Evolutionary conservation across 768 basidiomycete genomes (phyloP), one percentile per base, ranked within the genome.

Genomic region (Suillus paluster): DNA sequence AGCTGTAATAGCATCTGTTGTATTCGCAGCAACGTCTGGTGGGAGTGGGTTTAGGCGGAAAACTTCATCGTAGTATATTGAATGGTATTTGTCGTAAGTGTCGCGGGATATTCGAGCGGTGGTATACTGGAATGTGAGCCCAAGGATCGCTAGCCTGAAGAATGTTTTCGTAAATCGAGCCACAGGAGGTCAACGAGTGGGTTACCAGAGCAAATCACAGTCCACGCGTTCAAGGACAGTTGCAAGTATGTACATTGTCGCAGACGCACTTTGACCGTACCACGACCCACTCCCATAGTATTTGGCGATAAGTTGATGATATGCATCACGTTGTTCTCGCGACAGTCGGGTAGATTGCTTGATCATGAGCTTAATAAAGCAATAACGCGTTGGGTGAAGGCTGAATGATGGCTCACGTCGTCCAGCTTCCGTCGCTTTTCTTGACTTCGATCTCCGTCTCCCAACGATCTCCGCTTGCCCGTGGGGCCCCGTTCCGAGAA

Each of bases 151-250:
- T 36, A 96, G 83, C 94, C 94, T 95, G 71, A 14, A 11, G 36
- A 0, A 5, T 21, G 5, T 11, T 21, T 25, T 59, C 64, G 64
- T 71, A 21, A 61, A 21, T 53, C 38, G 21, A 49, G 54, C 14
- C 36, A 34, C 62, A 57, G 50, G 46, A 33, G 10, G 21, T 34
- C 30, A 52, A 5, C 17, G 41, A 59, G 41, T 21, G 17, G 34
- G 67, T 54, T 69, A 95, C 97, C 97, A 99, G 50, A 99, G 80
- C 8, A 96, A 82, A 73, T 99, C 95, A 70, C 95, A 94, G 73
- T 99, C 97, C 12, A 90, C 91, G 38, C 96, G 86, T 69, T 96
- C 95, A 10, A 98, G 83, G n/a, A 89, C 83, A 5, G 91, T 94
- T 11, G 96, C 94, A 4, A 99, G 86, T 64, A 94, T 81, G 73